A percentile compares a stretch with the other conserved stretches of the same genome.
These are phyloP conservation scores for Zygnema circumcarinatum DNA, from an alignment of 139 green algal genomes.

Conservation along the genomic window DNA sequence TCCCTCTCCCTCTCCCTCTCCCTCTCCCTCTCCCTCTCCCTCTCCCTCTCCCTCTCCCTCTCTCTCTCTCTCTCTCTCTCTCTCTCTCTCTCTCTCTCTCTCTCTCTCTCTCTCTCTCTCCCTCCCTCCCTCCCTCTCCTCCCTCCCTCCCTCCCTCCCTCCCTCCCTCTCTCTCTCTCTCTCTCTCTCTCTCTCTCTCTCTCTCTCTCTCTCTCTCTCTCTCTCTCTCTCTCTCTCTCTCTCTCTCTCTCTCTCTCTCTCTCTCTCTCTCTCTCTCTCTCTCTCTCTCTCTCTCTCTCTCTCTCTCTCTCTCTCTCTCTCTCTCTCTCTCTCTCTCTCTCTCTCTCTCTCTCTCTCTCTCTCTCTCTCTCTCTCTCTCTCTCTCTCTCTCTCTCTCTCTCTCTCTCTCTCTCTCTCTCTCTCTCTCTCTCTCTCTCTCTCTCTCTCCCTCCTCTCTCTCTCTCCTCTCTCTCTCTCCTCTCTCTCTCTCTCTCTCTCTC, in stretches of 20 bases:
- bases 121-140: background rate
- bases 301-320: background rate
- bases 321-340: background rate
- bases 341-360: background rate
- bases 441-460: too few relatives aligned
- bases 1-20: too few relatives aligned
- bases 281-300: background rate
- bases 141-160: background rate
- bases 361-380: background rate
- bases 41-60: background rate
- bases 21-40: too few relatives aligned
- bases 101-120: background rate
- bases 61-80: background rate
- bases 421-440: too few relatives aligned
- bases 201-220: background rate
- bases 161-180: background rate
- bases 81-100: too few relatives aligned
- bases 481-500: background rate
- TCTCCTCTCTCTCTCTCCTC: too few relatives aligned
- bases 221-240: too few relatives aligned
- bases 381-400: background rate
- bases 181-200: background rate
- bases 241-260: too few relatives aligned
- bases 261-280: background rate
- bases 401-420: too few relatives aligned